Conservation (phyloP, 2,329 filamentous ascomycete species). For the Talaromyces albobiverticillius region DNA sequence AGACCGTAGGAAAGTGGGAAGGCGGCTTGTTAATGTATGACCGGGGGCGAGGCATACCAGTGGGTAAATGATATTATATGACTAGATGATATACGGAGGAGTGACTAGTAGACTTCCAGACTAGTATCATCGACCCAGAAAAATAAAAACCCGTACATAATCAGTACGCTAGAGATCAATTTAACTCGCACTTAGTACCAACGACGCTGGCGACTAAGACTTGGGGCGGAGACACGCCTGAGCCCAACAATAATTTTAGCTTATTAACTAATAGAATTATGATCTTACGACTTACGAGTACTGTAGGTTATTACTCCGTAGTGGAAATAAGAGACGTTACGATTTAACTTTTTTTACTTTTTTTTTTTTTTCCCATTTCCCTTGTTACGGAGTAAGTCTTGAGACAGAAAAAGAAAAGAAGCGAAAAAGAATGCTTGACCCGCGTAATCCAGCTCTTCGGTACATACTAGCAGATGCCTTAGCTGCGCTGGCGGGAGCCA, state of each 20-base stretch:
- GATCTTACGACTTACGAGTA: no score
- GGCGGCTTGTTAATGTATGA: constrained; percentile 1
- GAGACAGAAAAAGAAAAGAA: not conserved
- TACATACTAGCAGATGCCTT: not conserved
- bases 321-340: not conserved
- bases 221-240: constrained; percentile 10
- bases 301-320: not conserved
- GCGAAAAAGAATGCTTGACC: not conserved
- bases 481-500: not conserved
- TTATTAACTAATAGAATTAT: not conserved
- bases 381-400: no score
- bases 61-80: not conserved
- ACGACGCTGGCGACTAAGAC: not conserved
- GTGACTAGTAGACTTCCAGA: constrained; percentile 12
- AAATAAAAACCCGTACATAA: not conserved
- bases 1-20: not conserved
- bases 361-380: not conserved
- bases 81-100: not conserved
- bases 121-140: constrained; percentile 3
- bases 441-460: not conserved
- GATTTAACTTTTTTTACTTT: not conserved
- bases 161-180: not conserved
- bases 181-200: not conserved
- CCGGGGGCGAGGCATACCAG: not conserved
- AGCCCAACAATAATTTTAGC: constrained; percentile 10